Conservation (phyloP, 768 basidiomycete species). For the Tricholoma bakamatsutake region DNA sequence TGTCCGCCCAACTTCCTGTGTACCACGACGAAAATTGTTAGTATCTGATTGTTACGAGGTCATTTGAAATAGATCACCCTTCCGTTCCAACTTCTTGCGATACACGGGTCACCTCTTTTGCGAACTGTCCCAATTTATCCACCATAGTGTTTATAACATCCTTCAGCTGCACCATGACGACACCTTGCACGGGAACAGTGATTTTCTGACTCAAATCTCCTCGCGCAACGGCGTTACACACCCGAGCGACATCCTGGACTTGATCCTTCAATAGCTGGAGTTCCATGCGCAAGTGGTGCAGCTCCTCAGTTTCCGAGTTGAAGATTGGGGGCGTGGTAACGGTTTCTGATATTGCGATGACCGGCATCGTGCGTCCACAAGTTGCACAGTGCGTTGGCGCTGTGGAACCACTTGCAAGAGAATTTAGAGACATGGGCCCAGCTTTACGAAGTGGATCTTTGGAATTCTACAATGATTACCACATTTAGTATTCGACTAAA, state of each 20-base stretch:
- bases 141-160: conserved; percentile 72
- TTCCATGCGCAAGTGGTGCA: conserved; percentile 30
- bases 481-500: not conserved
- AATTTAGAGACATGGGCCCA: not conserved
- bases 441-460: not conserved
- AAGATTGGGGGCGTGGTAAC: not conserved
- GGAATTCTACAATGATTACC: not conserved
- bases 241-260: conserved; percentile 75
- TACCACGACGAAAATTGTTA: not conserved
- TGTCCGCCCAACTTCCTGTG: conserved; percentile 85
- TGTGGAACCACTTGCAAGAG: not conserved
- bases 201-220: conserved; percentile 78
- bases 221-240: conserved; percentile 74
- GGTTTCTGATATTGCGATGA: not conserved
- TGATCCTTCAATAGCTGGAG: conserved; percentile 76
- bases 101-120: conserved; percentile 85
- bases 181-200: conserved; percentile 71
- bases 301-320: not conserved
- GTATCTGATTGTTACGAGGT: not conserved
- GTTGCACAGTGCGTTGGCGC: not conserved
- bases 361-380: not conserved
- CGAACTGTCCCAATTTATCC: conserved; percentile 75
- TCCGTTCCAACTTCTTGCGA: conserved; percentile 82
- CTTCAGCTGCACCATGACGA: conserved; percentile 77
- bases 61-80: conserved; percentile 32